Evolutionary conservation across 176 grass and related monocot genomes (phyloP), one percentile per base, ranked within the genome.

Genomic region (bread wheat (Triticum aestivum)): DNA sequence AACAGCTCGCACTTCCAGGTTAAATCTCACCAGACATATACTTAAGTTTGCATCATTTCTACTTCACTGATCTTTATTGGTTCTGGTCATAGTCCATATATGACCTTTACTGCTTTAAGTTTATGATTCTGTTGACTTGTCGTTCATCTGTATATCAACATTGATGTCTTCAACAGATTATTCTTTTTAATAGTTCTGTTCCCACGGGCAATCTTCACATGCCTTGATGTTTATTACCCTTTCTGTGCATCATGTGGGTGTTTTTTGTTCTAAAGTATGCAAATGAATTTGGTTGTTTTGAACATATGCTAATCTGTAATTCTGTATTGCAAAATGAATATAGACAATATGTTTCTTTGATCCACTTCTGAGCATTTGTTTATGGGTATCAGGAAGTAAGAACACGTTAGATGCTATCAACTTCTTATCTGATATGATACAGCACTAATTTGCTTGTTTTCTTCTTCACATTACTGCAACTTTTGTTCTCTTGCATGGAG

Each of bases 1-100:
- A 98, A 92, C 80, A 98, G 96, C 84, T 92, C 86, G 0, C 93
- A 95, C 88, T 98, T 98, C 85, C 96, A 98, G 96, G 96, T 98
- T 77, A 93, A 86, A 85, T 72, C 45, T 72, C 74, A 83, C 54
- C 80, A 68, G 4, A 8, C n/a, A 2, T 29, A 35, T 56, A 66
- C 56, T 65, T 39, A 79, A 83, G 20, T 56, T 86, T 51, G 30
- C 73, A 69, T 81, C 61, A 62, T 91, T 47, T 80, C 42, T 54
- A 81, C 61, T 66, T 56, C 17, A 62, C 29, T 70, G 5, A 11
- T 68, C 9, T 54, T 70, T 86, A 49, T 81, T 89, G 27, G 41
- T 89, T 65, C 71, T 70, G 69, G 17, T 38, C 14, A 14, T 37
- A 74, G 23, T 79, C 11, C 34, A 49, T 69, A 54, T 76, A 51